Base-by-base conservation (phyloP, 371 early-diverging fungal species). In the Gilbertella persicaria region DNA sequence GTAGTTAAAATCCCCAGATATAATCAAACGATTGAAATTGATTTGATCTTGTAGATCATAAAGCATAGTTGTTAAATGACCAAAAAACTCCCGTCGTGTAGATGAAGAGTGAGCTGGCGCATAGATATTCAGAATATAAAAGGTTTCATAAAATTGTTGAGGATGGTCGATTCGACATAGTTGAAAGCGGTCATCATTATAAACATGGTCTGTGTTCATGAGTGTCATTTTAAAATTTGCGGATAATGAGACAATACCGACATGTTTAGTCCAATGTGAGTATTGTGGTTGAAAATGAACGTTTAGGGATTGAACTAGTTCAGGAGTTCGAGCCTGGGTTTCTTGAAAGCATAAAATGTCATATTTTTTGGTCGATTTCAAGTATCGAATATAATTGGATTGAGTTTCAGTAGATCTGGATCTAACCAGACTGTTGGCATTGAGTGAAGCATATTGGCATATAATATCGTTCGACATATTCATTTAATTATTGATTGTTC, bases 1-100 rank as follows among this genome's bases (percentile, higher is more conserved):
- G 42, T 51, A 42, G 16, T 42, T 51, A 28, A 51, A 51, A 9
- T 42, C 33, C 8, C 42, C 51, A 42, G 43, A 29, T n/a, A 47
- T 47, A 16, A 35, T 30, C 6, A 47, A 20, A 3, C 47, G 47
- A 12, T 33, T 14, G 7, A 51, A 1, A 12, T 41, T 17, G 5
- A 51, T 30, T 6, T n/a, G 29, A 0, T 51, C 51, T 0, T 33
- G 5, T 6, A 40, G 2, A 10, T 28, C 13, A n/a, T 16, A 39
- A 0, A 46, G 46, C 23, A 46, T 29, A 8, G 4, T 13, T 1
- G 17, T 35, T 12, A 53, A n/a, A 14, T n/a, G 13, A 2, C 40
- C 2, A 16, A 47, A 47, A n/a, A 55, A 47, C 1, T 12, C 21
- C 35, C 38, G 0, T 16, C 30, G 28, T 10, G 16, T 14, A 2